A percentile compares a stretch with the other conserved stretches of the same genome.
Conservation (phyloP, 768 basidiomycete species). For the Cyclocybe cylindracea region DNA sequence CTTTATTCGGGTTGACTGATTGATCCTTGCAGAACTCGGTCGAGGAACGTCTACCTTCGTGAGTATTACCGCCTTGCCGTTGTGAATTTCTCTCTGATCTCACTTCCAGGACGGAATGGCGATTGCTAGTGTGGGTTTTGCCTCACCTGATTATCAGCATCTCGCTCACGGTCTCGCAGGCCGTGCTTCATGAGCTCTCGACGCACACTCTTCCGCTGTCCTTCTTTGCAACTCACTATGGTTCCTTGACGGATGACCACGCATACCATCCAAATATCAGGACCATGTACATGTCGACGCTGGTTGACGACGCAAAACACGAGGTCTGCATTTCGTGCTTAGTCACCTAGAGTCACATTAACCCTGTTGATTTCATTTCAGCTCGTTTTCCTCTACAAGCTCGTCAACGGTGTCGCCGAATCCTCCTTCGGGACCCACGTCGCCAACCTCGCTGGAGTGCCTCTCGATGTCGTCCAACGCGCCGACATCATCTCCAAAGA, state of each 20-base stretch:
- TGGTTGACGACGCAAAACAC: conserved; percentile 89
- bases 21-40: conserved; percentile 68
- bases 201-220: conserved; percentile 89
- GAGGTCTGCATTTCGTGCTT: conserved; percentile 50
- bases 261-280: conserved; percentile 89
- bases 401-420: conserved; percentile 82
- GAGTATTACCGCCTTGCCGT: conserved; percentile 14
- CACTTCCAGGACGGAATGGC: conserved; percentile 89
- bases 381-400: conserved; percentile 95
- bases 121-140: conserved; percentile 75
- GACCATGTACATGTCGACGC: conserved; percentile 94
- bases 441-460: conserved; percentile 92
- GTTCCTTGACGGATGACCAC: conserved; percentile 93
- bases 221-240: conserved; percentile 98
- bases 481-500: conserved; percentile 86
- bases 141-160: neutral
- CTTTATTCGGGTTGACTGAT: conserved; percentile 9
- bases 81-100: conserved; percentile 2
- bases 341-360: neutral
- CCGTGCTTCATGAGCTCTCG: conserved; percentile 92
- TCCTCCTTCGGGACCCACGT: conserved; percentile 95
- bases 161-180: conserved; percentile 38
- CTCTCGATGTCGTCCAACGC: conserved; percentile 78
- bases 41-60: conserved; percentile 95
- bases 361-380: conserved; percentile 26